Percentiles rank a stretch among this genome's conserved stretches.
Conservation (phyloP, 1,284 basidiomycete genomes). For the Blastosporella zonata region DNA sequence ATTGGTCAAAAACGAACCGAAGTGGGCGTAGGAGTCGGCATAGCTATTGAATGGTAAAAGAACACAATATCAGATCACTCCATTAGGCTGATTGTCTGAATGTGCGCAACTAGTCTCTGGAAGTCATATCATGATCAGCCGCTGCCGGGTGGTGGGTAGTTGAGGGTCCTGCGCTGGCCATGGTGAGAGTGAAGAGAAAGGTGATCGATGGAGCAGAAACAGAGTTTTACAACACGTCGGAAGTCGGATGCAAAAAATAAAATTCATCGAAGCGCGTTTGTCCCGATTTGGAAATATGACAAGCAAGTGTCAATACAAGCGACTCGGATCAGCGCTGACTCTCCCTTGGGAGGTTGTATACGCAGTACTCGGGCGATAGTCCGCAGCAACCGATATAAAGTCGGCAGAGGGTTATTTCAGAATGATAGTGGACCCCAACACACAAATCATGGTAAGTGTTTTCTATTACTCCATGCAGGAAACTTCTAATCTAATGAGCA, state of each 20-base stretch:
- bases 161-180: constrained; percentile 45
- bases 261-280: constrained; percentile 8
- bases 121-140: constrained; percentile 57
- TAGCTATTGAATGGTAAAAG: constrained; percentile 52
- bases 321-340: not conserved
- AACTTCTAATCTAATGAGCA: constrained; percentile 3
- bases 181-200: constrained; percentile 24
- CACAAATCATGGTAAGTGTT: constrained; percentile 27
- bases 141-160: constrained; percentile 27
- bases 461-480: not conserved
- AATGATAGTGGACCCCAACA: constrained; percentile 15
- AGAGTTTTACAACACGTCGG: constrained; percentile 17
- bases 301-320: constrained; percentile 7
- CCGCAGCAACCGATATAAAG: constrained; percentile 15
- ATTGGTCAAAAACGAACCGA: constrained; percentile 53
- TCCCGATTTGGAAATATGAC: constrained; percentile 4
- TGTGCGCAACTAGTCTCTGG: constrained; percentile 74
- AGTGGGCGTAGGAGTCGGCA: constrained; percentile 93
- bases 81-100: constrained; percentile 25
- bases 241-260: constrained; percentile 22
- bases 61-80: constrained; percentile 28
- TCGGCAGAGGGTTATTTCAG: not conserved
- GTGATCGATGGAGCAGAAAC: constrained; percentile 23
- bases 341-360: constrained; percentile 3
- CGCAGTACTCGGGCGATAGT: constrained; percentile 7